These are phyloP conservation scores for Camelina hispida DNA, from an alignment of 345 rosid genomes.

Conservation along the genomic window DNA sequence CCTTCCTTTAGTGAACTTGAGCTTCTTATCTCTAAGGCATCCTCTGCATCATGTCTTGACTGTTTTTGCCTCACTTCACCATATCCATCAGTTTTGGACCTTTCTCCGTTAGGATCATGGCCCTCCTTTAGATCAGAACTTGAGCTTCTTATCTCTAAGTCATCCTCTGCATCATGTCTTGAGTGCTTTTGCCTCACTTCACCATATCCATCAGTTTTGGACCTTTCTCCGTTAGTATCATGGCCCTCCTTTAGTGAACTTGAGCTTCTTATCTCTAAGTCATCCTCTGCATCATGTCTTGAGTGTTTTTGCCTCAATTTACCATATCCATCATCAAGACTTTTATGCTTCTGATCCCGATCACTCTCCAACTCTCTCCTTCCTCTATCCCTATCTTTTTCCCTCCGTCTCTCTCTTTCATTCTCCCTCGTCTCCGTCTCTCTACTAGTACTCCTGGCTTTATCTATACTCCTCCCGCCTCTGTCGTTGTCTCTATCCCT, in stretches of 20 bases:
- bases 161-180: conserved; percentile 42
- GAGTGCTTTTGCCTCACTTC: conserved; percentile 15
- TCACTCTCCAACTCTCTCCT: conserved; percentile 45
- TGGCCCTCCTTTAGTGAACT: background rate
- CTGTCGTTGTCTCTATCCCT: conserved; percentile 37
- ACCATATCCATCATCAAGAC: conserved; percentile 34
- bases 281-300: conserved; percentile 43
- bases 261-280: conserved; percentile 24
- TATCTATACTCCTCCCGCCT: conserved; percentile 39
- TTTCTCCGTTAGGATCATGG: conserved; percentile 25
- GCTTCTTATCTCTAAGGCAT: conserved; percentile 32
- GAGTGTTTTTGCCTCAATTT: conserved; percentile 14
- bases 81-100: conserved; percentile 51
- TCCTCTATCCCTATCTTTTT: conserved; percentile 49
- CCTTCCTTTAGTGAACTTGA: background rate
- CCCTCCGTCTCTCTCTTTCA: conserved; percentile 46
- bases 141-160: conserved; percentile 26
- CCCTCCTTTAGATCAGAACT: background rate
- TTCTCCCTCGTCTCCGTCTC: conserved; percentile 34
- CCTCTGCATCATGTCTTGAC: conserved; percentile 43
- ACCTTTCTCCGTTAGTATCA: conserved; percentile 24
- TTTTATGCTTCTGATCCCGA: conserved; percentile 37
- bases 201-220: conserved; percentile 53
- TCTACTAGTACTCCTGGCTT: background rate
- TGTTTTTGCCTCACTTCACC: conserved; percentile 24